Evolutionary conservation across 306 rosid species (phyloP), one percentile per base, ranked within the genome.

Genomic region (Morella rubra): DNA sequence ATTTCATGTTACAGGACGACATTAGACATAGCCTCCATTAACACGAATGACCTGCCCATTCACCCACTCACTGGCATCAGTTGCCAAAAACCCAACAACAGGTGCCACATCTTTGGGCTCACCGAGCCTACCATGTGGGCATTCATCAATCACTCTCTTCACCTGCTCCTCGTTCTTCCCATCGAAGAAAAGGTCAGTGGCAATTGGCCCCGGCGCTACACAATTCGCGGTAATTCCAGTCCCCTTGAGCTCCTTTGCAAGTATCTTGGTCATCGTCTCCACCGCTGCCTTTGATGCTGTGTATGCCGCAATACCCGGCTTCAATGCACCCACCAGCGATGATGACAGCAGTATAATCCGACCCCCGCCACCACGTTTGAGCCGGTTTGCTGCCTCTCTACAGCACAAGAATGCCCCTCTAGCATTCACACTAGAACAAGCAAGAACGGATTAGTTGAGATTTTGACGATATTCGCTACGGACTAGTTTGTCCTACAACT

Each of bases 241-340:
- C 13, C 91, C 93, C 66, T 73, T 87, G 2, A 89, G 77, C 74
- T 89, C 93, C 84, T 89, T 89, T 2, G 93, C 93, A 20, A 84
- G n/a, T 3, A 79, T 80, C 80, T 80, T 87, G 6, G 59, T 20
- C 89, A 89, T 85, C 1, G 89, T 69, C 87, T 89, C 93, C 49
- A 89, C 91, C 1, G 91, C 89, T 5, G 93, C 89, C 79, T 89
- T 89, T 19, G 93, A 86, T 5, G 89, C 93, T 7, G 81, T 7
- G 67, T 87, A 87, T 0, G 84, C 80, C 0, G 76, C 86, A 47
- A 5, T 77, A 0, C 85, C 79, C 0, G 86, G 85, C 72, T 46
- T 60, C 61, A 80, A 71, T 10, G 84, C 62, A 44, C 52, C 85
- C 73, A 75, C 88, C 76, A 72, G 4, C 20, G 92, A 88, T 6